Base-by-base conservation (phyloP, 768 basidiomycete genomes). In the Pleurotus pulmonarius region DNA sequence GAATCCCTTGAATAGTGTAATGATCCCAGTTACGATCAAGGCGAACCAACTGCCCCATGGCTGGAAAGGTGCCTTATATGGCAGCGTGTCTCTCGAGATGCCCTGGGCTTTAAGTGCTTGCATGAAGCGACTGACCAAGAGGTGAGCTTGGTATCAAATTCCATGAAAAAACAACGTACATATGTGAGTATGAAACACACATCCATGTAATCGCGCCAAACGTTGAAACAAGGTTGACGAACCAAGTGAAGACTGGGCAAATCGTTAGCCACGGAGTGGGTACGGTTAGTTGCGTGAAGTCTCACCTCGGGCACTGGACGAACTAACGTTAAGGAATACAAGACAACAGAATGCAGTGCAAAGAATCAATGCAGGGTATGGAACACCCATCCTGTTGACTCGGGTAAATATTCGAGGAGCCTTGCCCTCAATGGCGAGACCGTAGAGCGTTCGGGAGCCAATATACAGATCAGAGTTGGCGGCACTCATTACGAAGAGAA, bases 391-490 rank as follows among this genome's bases (percentile, higher is more conserved):
- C 24, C 69, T 62, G 55, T 78, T 78, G 26, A 77, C 77, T 48
- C 67, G 71, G 45, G 67, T 67, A 63, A 82, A 79, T 44, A 79
- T 68, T 5, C 65, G 67, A 25, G 77, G 77, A 5, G 78, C 79
- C 60, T 81, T 80, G 11, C 79, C 76, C 67, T 81, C 80, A 20
- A 76, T 57, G 5, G 79, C 78, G 11, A 81, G 65, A 15, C 75
- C 80, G 59, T 81, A 76, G 11, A 81, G 60, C 0, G 80, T 80
- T 20, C 80, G 69, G 11, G 76, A 78, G 25, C 75, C 77, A 49
- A 77, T 79, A 59, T 79, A 86, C 46, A 87, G 69, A 67, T 88
- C 87, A 13, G 81, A 82, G 66, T 86, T 87, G 16, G 85, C 79
- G 2, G 79, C 78, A 61, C 81, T 81, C 66, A 83, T 73, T n/a